phyloP scores from a whole-genome alignment of 208 protist genomes.

The Herpetomonas samuelpessoai region DNA sequence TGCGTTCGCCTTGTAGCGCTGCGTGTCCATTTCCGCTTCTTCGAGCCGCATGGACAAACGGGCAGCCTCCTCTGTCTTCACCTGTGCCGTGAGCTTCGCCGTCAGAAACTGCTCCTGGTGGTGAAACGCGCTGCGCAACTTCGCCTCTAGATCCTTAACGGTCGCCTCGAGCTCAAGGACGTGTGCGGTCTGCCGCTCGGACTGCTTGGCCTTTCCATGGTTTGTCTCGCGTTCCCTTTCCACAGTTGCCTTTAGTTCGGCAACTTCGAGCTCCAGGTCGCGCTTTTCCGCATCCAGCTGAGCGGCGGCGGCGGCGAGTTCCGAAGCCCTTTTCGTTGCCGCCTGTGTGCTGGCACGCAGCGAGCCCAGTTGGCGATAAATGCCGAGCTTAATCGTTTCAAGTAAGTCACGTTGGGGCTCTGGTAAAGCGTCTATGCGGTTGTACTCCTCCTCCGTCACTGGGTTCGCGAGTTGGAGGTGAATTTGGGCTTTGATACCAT shows the following conservation, averaged over 20 bases:
- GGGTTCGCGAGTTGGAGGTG: conserved; percentile 69
- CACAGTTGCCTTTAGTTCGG: conserved; percentile 37
- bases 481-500: conserved; percentile 73
- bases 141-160: conserved; percentile 48
- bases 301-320: conserved; percentile 39
- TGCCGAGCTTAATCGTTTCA: conserved; percentile 80
- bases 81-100: conserved; percentile 68
- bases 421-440: conserved; percentile 53
- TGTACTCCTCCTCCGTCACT: conserved; percentile 74
- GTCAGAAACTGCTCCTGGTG: conserved; percentile 86
- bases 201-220: conserved; percentile 24
- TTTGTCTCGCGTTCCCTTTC: conserved; percentile 32
- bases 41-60: conserved; percentile 72
- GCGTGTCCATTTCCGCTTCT: conserved; percentile 73
- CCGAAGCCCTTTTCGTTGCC: conserved; percentile 48
- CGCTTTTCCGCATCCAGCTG: conserved; percentile 49
- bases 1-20: conserved; percentile 69
- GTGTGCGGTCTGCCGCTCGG: conserved; percentile 35
- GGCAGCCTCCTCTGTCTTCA: conserved; percentile 83
- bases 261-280: conserved; percentile 52
- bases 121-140: conserved; percentile 41
- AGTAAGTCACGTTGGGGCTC: conserved; percentile 75
- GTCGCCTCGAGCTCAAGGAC: conserved; percentile 70
- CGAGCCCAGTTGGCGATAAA: conserved; percentile 70
- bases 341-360: conserved; percentile 51